Evolutionary conservation across 306 rosid genomes (phyloP).

Genomic region (Cucumis cinereus): DNA sequence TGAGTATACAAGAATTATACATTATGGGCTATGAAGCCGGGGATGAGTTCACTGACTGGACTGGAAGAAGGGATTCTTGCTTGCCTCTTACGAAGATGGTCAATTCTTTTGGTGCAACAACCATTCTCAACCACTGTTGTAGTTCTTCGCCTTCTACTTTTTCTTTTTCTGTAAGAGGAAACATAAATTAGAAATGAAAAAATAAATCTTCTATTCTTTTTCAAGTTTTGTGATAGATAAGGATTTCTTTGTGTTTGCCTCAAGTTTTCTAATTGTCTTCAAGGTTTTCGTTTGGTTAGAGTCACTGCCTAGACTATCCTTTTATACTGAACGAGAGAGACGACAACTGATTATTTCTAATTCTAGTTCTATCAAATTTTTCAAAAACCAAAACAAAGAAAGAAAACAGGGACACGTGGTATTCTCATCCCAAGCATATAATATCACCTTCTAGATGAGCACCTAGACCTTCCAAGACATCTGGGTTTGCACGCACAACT

Average conservation of each 20-base stretch:
- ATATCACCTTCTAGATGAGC: conserved; percentile 74
- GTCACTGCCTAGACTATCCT: not conserved
- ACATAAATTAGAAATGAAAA: conserved; percentile 14
- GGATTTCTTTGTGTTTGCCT: not conserved
- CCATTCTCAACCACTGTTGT: conserved; percentile 70
- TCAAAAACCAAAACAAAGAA: not conserved
- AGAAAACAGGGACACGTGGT: not conserved
- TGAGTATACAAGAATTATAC: conserved; percentile 27
- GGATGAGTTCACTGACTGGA: conserved; percentile 30
- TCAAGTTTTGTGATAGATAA: not conserved
- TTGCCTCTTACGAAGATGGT: conserved; percentile 43
- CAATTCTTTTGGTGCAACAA: conserved; percentile 79
- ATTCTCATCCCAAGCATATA: not conserved
- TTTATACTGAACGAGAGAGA: not conserved
- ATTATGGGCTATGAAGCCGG: conserved; percentile 8
- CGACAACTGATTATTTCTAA: not conserved
- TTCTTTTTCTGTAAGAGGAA: conserved; percentile 62
- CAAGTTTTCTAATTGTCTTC: not conserved
- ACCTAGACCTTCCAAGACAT: conserved; percentile 90
- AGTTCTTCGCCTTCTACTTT: conserved; percentile 91
- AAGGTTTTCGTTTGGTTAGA: not conserved
- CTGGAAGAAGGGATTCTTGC: conserved; percentile 48
- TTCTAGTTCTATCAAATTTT: not conserved
- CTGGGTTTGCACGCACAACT: conserved; percentile 81
- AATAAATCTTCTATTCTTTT: not conserved